Conservation (phyloP, 2,329 filamentous ascomycete species). For the Colletotrichum brevisporum region DNA sequence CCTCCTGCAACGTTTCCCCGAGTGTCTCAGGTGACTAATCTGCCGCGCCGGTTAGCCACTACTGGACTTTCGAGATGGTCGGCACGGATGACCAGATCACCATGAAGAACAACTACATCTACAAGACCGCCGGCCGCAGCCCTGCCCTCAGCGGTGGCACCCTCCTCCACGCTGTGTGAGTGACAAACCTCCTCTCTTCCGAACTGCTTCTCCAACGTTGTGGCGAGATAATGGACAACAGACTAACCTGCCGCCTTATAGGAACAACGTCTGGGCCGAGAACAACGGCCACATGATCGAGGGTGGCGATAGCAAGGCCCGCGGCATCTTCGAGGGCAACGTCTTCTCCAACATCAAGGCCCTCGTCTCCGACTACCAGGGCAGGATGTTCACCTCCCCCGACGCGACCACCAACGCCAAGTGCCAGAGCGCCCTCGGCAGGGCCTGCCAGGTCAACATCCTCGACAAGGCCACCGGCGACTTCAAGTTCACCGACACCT, state of each 20-base stretch:
- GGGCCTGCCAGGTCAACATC: slow-evolving; percentile 33
- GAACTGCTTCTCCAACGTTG: not conserved
- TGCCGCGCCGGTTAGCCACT: too few relatives aligned
- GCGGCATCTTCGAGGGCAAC: slow-evolving; percentile 47
- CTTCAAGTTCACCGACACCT: slow-evolving; percentile 27
- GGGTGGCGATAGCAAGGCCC: slow-evolving; percentile 42
- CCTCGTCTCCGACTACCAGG: slow-evolving; percentile 43
- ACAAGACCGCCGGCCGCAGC: slow-evolving; percentile 45
- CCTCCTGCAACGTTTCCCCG: too few relatives aligned
- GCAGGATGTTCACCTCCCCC: slow-evolving; percentile 45
- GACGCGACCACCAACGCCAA: slow-evolving; percentile 35
- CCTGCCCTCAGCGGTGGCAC: slow-evolving; percentile 47
- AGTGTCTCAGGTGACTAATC: too few relatives aligned
- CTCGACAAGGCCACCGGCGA: slow-evolving; percentile 22
- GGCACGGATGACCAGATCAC: slow-evolving; percentile 33
- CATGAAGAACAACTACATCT: slow-evolving; percentile 43
- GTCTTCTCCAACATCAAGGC: slow-evolving; percentile 45
- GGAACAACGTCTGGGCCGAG: slow-evolving; percentile 48
- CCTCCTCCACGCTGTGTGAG: slow-evolving; percentile 47
- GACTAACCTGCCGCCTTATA: not conserved
- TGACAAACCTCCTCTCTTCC: not conserved
- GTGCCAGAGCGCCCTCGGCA: slow-evolving; percentile 36
- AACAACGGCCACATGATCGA: slow-evolving; percentile 48
- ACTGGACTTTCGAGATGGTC: slow-evolving; percentile 34
- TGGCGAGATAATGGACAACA: too few relatives aligned